Evolutionary conservation across 306 rosid genomes (phyloP).

Genomic region (Trifolium subterraneum): DNA sequence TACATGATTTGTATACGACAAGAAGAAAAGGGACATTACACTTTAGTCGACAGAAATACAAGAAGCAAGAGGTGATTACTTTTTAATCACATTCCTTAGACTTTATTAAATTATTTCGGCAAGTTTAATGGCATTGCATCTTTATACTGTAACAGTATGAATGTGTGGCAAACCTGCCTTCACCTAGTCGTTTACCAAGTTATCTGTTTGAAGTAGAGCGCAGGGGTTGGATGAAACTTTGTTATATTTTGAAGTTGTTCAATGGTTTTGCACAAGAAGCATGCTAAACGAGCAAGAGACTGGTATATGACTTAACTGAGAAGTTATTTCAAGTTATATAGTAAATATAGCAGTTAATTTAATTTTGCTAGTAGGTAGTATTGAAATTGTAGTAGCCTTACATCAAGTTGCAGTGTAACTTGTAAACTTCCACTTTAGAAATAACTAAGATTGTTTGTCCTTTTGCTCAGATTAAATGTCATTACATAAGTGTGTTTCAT

Average conservation of each 20-base stretch:
- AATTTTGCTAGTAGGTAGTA: conserved; percentile 1
- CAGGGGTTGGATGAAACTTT: conserved; percentile 2
- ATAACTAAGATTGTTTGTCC: background rate
- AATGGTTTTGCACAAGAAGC: background rate
- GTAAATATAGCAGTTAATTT: background rate
- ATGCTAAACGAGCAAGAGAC: background rate
- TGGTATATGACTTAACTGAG: background rate
- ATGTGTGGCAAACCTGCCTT: conserved; percentile 61
- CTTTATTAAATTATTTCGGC: background rate
- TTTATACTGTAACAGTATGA: conserved; percentile 64
- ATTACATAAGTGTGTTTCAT: background rate
- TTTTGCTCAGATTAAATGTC: background rate
- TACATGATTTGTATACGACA: conserved; percentile 70
- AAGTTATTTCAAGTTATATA: background rate
- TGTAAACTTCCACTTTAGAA: background rate
- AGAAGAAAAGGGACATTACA: conserved; percentile 65
- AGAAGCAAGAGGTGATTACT: conserved; percentile 66
- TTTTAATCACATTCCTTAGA: background rate
- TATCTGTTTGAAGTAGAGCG: conserved; percentile 47
- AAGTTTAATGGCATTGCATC: background rate
- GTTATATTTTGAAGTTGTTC: background rate
- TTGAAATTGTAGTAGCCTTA: background rate
- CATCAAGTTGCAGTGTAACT: background rate
- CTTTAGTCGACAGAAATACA: conserved; percentile 72
- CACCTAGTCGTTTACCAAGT: conserved; percentile 65